These are phyloP conservation scores for Salix viminalis DNA, from an alignment of 345 rosid species.

Conservation along the genomic window DNA sequence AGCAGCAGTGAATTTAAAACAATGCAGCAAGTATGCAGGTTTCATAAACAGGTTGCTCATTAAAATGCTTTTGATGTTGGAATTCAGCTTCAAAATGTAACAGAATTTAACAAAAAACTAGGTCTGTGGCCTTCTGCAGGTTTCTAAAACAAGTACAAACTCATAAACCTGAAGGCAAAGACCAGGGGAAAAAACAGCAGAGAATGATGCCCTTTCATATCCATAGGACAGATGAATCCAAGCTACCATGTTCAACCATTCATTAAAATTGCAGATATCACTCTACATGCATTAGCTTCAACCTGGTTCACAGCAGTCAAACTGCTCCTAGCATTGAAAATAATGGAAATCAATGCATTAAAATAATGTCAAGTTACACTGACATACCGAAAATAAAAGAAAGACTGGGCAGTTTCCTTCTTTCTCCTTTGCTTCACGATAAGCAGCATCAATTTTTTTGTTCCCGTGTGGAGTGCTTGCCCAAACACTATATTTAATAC, in stretches of 20 bases:
- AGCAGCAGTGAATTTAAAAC: background rate
- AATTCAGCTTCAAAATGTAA: background rate
- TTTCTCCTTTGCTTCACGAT: conserved; percentile 50
- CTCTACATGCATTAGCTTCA: background rate
- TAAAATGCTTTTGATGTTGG: background rate
- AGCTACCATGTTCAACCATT: background rate
- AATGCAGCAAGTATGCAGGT: background rate
- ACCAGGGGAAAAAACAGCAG: background rate
- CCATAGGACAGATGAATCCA: background rate
- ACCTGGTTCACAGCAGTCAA: background rate
- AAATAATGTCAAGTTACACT: background rate
- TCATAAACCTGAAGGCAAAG: background rate
- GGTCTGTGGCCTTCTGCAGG: background rate
- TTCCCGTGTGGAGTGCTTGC: conserved; percentile 79
- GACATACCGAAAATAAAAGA: conserved; percentile 58
- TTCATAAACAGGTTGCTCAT: background rate
- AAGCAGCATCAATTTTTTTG: conserved; percentile 63
- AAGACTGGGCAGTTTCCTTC: conserved; percentile 51
- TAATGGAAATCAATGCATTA: background rate
- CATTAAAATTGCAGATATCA: background rate
- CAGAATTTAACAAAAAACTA: background rate
- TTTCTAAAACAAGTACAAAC: background rate
- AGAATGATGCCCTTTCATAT: background rate
- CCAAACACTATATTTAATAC: conserved; percentile 69
- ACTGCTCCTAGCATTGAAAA: background rate